Percentiles rank a stretch among this genome's conserved stretches.
Conservation (phyloP, 2,329 filamentous ascomycete species). For the Cercospora janseana region DNA sequence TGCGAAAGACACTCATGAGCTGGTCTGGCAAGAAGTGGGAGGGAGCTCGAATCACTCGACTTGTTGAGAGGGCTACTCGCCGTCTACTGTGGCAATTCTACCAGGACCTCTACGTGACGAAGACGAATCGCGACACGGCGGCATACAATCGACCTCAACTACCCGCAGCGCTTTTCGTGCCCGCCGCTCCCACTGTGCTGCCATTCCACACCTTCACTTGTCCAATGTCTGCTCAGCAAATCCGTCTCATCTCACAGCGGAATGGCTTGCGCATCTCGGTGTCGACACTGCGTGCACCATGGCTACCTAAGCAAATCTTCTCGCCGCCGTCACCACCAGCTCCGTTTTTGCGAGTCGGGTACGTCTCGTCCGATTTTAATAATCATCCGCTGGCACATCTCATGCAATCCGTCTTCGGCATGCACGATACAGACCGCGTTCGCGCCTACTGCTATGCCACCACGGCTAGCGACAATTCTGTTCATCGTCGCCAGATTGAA, state of each 20-base stretch:
- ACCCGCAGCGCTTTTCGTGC: conserved; percentile 70
- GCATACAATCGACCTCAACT: conserved; percentile 71
- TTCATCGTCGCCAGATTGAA: conserved; percentile 90
- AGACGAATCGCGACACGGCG: conserved; percentile 54
- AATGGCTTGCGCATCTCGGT: conserved; percentile 92
- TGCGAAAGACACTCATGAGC: conserved; percentile 40
- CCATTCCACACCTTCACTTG: conserved; percentile 98
- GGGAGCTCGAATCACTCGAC: conserved; percentile 76
- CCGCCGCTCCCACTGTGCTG: conserved; percentile 86
- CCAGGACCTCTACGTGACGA: conserved; percentile 69
- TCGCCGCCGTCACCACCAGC: conserved; percentile 79
- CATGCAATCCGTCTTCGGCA: conserved; percentile 97
- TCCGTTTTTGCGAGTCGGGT: conserved; percentile 86
- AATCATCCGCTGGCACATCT: conserved; percentile 95
- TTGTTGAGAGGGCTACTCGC: conserved; percentile 81
- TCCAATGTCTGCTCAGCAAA: conserved; percentile 84
- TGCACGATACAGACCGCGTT: conserved; percentile 71
- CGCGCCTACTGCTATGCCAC: conserved; percentile 95
- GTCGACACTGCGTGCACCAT: conserved; percentile 79
- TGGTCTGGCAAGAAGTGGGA: conserved; percentile 81
- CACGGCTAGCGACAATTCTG: conserved; percentile 81
- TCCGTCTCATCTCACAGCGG: conserved; percentile 89
- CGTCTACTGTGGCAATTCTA: conserved; percentile 84
- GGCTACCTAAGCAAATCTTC: conserved; percentile 79
- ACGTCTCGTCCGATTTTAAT: conserved; percentile 97